Conservation (phyloP, 164 flowering plant species). For the Vitis cinerea region DNA sequence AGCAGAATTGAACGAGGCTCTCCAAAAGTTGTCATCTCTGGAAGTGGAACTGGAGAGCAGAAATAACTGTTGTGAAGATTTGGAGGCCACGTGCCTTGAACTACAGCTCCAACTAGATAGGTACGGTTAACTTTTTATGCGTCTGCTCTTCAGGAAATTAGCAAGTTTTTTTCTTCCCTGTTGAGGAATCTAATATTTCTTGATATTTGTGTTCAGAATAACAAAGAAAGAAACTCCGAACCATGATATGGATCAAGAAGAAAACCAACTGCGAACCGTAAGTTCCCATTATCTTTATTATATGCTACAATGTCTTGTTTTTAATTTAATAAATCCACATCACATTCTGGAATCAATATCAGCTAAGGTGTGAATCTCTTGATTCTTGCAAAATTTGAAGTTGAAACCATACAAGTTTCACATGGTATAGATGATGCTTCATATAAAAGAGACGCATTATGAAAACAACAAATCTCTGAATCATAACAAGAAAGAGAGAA, state of each 20-base stretch:
- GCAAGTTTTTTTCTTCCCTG: not conserved
- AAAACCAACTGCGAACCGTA: constrained; percentile 32
- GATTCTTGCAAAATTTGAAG: too few relatives aligned
- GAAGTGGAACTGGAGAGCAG: constrained; percentile 30
- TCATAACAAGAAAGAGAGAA: not conserved
- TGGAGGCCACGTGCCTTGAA: constrained; percentile 31
- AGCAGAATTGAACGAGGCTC: constrained; percentile 26
- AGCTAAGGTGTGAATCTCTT: too few relatives aligned
- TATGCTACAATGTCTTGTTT: not conserved
- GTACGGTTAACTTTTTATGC: constrained; percentile 10
- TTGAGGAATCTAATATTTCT: not conserved
- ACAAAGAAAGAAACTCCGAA: constrained; percentile 18
- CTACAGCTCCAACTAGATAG: constrained; percentile 39
- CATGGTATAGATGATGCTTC: too few relatives aligned
- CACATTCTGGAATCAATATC: not conserved
- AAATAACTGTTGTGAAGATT: constrained; percentile 27
- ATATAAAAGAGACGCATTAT: too few relatives aligned
- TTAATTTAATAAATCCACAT: too few relatives aligned
- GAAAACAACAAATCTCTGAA: too few relatives aligned
- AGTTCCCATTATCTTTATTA: constrained; percentile 9
- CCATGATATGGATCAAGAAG: constrained; percentile 14
- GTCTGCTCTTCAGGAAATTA: not conserved
- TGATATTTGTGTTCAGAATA: constrained; percentile 17
- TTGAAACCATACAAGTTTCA: too few relatives aligned
- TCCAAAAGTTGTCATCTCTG: constrained; percentile 16